A percentile compares a stretch with the other conserved stretches of the same genome.
Evolutionary conservation across 805 yeast genomes (phyloP).

Genomic region (Candida corydali): DNA sequence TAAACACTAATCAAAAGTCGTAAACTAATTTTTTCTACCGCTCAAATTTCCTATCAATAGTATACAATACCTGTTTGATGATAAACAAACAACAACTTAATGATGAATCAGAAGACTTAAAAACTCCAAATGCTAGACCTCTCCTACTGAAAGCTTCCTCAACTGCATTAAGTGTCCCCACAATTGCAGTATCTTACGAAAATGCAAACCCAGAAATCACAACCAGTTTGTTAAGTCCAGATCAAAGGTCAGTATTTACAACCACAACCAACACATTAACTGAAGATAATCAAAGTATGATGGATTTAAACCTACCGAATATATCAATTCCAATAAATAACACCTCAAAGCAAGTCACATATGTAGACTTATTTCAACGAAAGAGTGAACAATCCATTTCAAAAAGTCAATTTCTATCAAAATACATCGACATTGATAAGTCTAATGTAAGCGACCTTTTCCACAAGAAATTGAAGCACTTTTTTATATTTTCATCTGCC

Average conservation of each 20-base stretch:
- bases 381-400: background rate
- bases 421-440: constrained; percentile 16
- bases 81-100: no score
- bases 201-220: constrained; percentile 5
- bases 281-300: constrained; percentile 11
- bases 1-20: no score
- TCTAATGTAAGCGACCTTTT: constrained; percentile 14
- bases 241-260: constrained; percentile 12
- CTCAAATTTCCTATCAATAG: no score
- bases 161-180: constrained; percentile 2
- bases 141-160: constrained; percentile 2
- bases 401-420: constrained; percentile 13
- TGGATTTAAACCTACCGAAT: constrained; percentile 3
- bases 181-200: constrained; percentile 8
- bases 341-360: background rate
- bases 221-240: constrained; percentile 2
- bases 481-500: constrained; percentile 74
- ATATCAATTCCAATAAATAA: background rate
- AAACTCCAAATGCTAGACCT: background rate
- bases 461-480: constrained; percentile 53
- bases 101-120: no score
- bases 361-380: no score
- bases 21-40: no score
- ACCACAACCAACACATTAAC: constrained; percentile 15
- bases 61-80: no score